Percentiles rank a stretch among this genome's conserved stretches.
phyloP scores from a whole-genome alignment of 495 filamentous ascomycete species.

The Beverwykella pulmonaria region DNA sequence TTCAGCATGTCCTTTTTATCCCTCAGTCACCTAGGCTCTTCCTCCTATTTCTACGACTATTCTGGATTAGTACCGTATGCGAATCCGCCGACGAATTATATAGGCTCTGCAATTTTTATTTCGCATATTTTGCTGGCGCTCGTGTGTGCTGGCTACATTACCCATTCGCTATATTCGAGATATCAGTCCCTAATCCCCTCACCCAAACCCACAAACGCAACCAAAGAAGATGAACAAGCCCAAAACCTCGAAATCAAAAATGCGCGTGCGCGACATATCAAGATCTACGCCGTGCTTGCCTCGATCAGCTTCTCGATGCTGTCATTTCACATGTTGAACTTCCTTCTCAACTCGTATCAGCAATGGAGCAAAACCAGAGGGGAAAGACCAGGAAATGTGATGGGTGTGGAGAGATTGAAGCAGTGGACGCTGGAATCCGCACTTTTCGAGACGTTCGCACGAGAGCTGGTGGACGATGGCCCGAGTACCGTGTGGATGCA shows the following conservation, averaged over 20 bases:
- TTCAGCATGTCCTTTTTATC: background rate
- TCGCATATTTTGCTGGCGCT: conserved; percentile 9
- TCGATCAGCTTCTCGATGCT: conserved; percentile 22
- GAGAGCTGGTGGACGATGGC: conserved; percentile 21
- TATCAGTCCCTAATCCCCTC: background rate
- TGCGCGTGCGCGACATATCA: conserved; percentile 3
- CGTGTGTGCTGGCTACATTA: background rate
- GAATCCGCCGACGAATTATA: conserved; percentile 10
- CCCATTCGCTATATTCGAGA: background rate
- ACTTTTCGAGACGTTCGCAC: conserved; percentile 21
- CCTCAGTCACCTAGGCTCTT: background rate
- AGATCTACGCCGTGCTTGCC: conserved; percentile 6
- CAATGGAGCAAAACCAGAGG: background rate
- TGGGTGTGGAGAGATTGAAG: background rate
- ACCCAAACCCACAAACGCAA: background rate
- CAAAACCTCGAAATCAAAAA: background rate
- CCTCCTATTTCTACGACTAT: background rate
- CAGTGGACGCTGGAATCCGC: conserved; percentile 21
- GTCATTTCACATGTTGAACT: conserved; percentile 29
- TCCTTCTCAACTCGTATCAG: conserved; percentile 9
- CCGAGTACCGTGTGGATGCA: conserved; percentile 21
- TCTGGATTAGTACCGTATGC: background rate
- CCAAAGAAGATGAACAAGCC: background rate
- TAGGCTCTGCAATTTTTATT: conserved; percentile 16
- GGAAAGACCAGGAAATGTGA: background rate